Evolutionary conservation across 768 basidiomycete species (phyloP), one percentile per base, ranked within the genome.

Genomic region (Amanita subjunquillea): DNA sequence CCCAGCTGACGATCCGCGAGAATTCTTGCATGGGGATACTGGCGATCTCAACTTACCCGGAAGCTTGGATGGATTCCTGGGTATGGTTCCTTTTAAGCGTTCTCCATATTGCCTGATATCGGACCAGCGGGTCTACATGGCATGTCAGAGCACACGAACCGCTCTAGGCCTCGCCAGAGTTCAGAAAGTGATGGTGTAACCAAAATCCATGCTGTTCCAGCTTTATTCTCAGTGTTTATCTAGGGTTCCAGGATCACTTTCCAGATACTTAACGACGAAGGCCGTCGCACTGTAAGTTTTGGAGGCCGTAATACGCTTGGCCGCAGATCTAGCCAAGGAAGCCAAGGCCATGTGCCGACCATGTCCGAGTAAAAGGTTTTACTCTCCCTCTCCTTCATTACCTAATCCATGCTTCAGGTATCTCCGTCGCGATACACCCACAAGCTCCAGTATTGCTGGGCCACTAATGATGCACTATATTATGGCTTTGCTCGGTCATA

Each of bases 381-480:
- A 37, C 23, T 22, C 15, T 22, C 30, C 23, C 48, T 29, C 12
- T 15, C 10, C 22, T 15, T 8, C 9, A 32, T 43, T 49, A 29
- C 42, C 52, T 52, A 42, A 58, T 48, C 32, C 56, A 41, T 54
- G 9, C 39, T 37, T 10, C 53, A 76, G 73, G 39, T 74, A 67
- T 55, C 46, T 72, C 34, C 65, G 68, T 56, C 63, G 69, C 34
- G 57, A 55, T 29, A 61, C 67, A 22, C 51, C 62, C 2, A 59
- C 50, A 66, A 63, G 61, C 36, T 57, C 62, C 13, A 62, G 64
- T 36, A 86, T 87, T 38, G 72, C 74, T 15, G 83, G 83, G 2
- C 72, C 76, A 5, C 57, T 86, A 25, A 81, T 89, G 80, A 77
- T 81, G 0, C 86, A 87, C 58, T 89, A 89, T 64, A 68, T 90